Conservation (phyloP, 2,329 filamentous ascomycete species). For the Falciphora oryzae region DNA sequence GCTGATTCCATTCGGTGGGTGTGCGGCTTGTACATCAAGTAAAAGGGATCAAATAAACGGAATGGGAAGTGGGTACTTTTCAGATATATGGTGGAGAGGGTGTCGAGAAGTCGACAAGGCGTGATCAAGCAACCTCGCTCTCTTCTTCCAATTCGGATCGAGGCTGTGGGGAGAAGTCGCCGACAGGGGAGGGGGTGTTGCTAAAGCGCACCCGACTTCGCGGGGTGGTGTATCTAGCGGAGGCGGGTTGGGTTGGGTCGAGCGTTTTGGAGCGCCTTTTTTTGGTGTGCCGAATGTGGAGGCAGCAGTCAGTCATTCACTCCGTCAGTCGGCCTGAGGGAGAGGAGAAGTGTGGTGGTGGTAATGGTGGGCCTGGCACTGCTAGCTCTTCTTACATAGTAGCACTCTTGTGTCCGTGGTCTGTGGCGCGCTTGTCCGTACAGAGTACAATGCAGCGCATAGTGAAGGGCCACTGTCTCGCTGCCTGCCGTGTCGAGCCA, state of each 20-base stretch:
- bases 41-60: slow-evolving; percentile 9
- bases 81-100: slow-evolving; percentile 11
- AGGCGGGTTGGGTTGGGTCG: not conserved
- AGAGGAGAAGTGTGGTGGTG: not conserved
- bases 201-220: not conserved
- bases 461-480: too few species aligned
- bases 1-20: slow-evolving; percentile 2
- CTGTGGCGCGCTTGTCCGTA: not conserved
- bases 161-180: slow-evolving; percentile 7
- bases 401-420: not conserved
- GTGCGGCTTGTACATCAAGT: slow-evolving; percentile 8
- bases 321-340: not conserved
- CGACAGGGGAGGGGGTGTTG: slow-evolving; percentile 3
- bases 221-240: slow-evolving; percentile 1
- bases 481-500: not conserved
- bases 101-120: slow-evolving; percentile 5
- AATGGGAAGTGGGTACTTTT: slow-evolving; percentile 8
- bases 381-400: not conserved
- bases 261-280: not conserved
- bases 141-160: slow-evolving; percentile 1
- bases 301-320: not conserved
- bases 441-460: not conserved
- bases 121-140: not conserved
- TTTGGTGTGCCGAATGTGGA: not conserved
- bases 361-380: not conserved